Evolutionary conservation across 495 filamentous ascomycete genomes (phyloP), one percentile per base, ranked within the genome.

Genomic region (Talaromyces nanjingensis): DNA sequence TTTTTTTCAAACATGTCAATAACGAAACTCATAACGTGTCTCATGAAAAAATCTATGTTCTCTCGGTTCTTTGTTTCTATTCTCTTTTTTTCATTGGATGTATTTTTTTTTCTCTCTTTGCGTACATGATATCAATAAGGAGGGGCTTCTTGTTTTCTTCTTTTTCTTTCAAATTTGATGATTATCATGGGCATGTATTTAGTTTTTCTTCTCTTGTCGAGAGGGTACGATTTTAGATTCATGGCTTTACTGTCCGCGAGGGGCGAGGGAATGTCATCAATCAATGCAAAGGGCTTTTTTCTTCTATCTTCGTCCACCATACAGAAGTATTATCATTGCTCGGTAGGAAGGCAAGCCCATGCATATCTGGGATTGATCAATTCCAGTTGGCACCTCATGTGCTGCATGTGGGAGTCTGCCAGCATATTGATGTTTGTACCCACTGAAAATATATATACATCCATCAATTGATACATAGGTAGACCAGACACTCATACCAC

Each of bases 31-130:
- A 52, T 42, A 25, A 55, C 18, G 52, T 31, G 42, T 27, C 24
- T 39, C 39, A 53, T 52, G 60, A 62, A 62, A 29, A 45, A 62
- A 49, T 62, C 9, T 49, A n/a, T 31, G 22, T 20, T 6, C 16
- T 2, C 18, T n/a, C 8, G 14, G 37, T 52, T 54, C 37, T 49
- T 4, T 49, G 8, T 52, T 45, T 31, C 8, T 29, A 3, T 29
- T 62, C 7, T 34, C 11, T 54, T 49, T 54, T 49, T 29, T 62
- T 53, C 45, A 18, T 34, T 62, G 16, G 2, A 52, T 52, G 60
- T 62, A 52, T 54, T 62, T 53, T 62, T 29, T 54, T 62, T 34
- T 49, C n/a, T 20, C 37, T 42, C 20, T 59, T 45, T 6, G 14
- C 42, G 34, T 16, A 58, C 55, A 58, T 58, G 52, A 16, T 54